Evolutionary conservation across 202 grass and related monocot genomes (phyloP), one percentile per base, ranked within the genome.

Genomic region (Brachypodium distachyon): DNA sequence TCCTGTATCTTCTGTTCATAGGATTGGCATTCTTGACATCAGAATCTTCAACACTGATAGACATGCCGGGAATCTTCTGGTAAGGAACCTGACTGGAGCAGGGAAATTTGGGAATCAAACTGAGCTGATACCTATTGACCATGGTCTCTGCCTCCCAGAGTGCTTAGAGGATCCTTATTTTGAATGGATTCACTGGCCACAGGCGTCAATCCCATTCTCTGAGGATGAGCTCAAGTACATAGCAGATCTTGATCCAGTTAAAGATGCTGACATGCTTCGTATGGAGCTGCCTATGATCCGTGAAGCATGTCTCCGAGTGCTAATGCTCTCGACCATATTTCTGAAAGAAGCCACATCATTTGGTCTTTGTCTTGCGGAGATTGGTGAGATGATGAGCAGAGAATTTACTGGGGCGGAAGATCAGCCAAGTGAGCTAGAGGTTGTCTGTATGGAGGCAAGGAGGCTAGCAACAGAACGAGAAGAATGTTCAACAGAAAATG

Each of bases 141-240:
- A 99, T 91, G 96, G 92, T 73, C 86, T 99, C 9, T 93, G 92
- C 87, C 88, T 99, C 17, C 92, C 96, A 2, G 96, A 99, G 83
- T 93, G 96, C 66, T 91, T 99, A 34, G 96, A 99, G 72, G 96
- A 99, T 88, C 96, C 96, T 79, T 99, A 99, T 96, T 99, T 99
- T 87, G 96, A 99, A 73, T 99, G 96, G 96, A 99, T 99, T 68
- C 96, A 99, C 67, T 99, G 92, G 96, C 92, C 92, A 61, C 96
- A 99, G 74, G 91, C 96, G 58, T 99, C 90, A 47, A 87, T 99
- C 40, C 90, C 96, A 0, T 99, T 99, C 33, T 93, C 92, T 12
- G 90, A 93, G n/a, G 96, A 99, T 79, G 96, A 99, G 72, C 81
- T 99, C 7, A 72, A 89, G 39, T 99, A 99, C 82, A 89, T 99